phyloP scores from a whole-genome alignment of 805 yeast genomes.

The Priceomyces castillae region DNA sequence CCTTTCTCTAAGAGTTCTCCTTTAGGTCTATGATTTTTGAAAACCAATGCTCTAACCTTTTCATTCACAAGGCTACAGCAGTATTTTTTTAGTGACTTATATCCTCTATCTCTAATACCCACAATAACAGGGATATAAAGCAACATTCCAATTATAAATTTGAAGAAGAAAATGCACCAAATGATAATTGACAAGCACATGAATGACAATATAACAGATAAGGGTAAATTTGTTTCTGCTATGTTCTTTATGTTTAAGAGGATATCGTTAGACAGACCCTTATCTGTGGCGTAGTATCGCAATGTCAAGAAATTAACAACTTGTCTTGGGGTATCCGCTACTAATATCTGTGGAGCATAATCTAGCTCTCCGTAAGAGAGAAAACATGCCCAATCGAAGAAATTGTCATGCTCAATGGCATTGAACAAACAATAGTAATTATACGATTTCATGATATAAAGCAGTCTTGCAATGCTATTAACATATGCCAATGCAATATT shows the following conservation, averaged over 20 bases:
- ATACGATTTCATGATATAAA: slow-evolving; percentile 56
- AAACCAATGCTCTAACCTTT: slow-evolving; percentile 52
- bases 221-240: slow-evolving; percentile 58
- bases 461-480: slow-evolving; percentile 56
- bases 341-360: slow-evolving; percentile 55
- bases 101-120: slow-evolving; percentile 36
- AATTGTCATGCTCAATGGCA: slow-evolving; percentile 58
- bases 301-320: slow-evolving; percentile 76
- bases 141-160: slow-evolving; percentile 53
- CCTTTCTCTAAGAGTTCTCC: slow-evolving; percentile 31
- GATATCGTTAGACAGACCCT: slow-evolving; percentile 42
- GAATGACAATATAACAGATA: slow-evolving; percentile 69
- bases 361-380: slow-evolving; percentile 63
- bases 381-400: slow-evolving; percentile 66
- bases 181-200: slow-evolving; percentile 74
- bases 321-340: slow-evolving; percentile 88
- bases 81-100: slow-evolving; percentile 53
- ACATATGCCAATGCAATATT: slow-evolving; percentile 71
- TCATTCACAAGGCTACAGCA: slow-evolving; percentile 60
- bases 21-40: slow-evolving; percentile 37
- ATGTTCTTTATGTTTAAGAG: slow-evolving; percentile 49
- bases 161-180: slow-evolving; percentile 66
- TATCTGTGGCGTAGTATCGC: slow-evolving; percentile 47
- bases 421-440: slow-evolving; percentile 71
- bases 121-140: slow-evolving; percentile 51